Conservation (phyloP, 331 rosid genomes). For the Rhamnella rubrinervis region DNA sequence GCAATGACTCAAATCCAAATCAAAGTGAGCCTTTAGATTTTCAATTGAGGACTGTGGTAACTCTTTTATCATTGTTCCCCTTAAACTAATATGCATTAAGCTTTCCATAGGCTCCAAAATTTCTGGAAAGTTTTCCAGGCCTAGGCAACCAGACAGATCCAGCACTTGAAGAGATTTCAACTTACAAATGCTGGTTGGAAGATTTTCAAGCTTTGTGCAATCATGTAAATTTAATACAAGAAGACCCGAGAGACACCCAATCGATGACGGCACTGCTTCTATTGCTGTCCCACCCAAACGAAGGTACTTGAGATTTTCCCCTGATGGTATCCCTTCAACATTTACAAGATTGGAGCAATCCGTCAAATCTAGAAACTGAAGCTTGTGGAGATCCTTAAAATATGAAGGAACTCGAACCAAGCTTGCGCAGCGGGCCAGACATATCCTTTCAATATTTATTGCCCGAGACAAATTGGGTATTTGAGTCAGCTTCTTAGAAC, state of each 20-base stretch:
- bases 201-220: not conserved
- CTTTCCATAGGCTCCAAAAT: too few relatives aligned
- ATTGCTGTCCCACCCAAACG: not conserved
- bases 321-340: not conserved
- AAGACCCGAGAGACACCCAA: not conserved
- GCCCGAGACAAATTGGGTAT: not conserved
- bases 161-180: not conserved
- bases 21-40: not conserved
- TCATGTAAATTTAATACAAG: not conserved
- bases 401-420: not conserved
- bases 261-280: not conserved
- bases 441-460: not conserved
- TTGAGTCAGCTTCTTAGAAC: not conserved
- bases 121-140: slow-evolving; percentile 1
- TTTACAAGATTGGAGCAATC: not conserved
- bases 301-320: too few relatives aligned
- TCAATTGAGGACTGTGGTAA: not conserved
- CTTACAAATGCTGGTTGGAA: not conserved
- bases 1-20: not conserved
- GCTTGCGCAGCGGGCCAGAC: not conserved
- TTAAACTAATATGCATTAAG: not conserved
- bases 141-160: not conserved
- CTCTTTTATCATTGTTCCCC: not conserved
- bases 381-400: not conserved
- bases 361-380: not conserved